A percentile compares a stretch with the other conserved stretches of the same genome.
Evolutionary conservation across 129 eudicot species (phyloP).

Genomic region (Mikania micrantha): DNA sequence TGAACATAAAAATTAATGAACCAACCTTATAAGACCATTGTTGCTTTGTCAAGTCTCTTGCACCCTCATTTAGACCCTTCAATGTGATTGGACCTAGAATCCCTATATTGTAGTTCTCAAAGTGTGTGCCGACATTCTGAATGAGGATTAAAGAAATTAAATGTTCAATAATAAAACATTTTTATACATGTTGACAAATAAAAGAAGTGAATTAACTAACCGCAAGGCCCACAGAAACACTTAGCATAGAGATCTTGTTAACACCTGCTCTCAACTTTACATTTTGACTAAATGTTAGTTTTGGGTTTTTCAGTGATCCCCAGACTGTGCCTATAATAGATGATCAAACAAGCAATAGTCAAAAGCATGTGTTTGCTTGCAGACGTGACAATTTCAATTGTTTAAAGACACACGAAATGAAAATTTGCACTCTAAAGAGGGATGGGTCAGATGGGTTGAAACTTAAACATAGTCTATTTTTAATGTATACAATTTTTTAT

Average conservation of each 20-base stretch:
- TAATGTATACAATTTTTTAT: not conserved
- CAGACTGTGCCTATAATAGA: slow-evolving; percentile 51
- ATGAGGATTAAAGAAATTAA: slow-evolving; percentile 3
- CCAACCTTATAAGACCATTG: slow-evolving; percentile 84
- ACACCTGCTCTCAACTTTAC: slow-evolving; percentile 60
- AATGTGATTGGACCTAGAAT: slow-evolving; percentile 86
- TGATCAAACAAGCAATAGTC: slow-evolving; percentile 3
- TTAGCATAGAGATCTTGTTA: slow-evolving; percentile 74
- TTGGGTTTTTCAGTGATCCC: slow-evolving; percentile 59
- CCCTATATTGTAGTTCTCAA: slow-evolving; percentile 66
- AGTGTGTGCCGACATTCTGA: slow-evolving; percentile 87
- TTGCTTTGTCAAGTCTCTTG: slow-evolving; percentile 73
- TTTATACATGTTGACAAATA: not conserved
- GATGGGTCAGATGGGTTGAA: slow-evolving; percentile 7
- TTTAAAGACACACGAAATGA: not conserved
- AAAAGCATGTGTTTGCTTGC: slow-evolving; percentile 5
- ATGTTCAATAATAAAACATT: not conserved
- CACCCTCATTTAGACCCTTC: slow-evolving; percentile 62
- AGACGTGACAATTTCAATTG: not conserved
- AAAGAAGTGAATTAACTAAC: slow-evolving; percentile 32
- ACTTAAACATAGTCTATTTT: not conserved
- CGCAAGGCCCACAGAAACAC: slow-evolving; percentile 78
- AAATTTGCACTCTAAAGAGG: not conserved
- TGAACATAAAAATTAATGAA: not conserved
- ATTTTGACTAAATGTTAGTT: slow-evolving; percentile 42